These are phyloP conservation scores for Russula lepida DNA, from an alignment of 768 basidiomycete species.

Conservation along the genomic window DNA sequence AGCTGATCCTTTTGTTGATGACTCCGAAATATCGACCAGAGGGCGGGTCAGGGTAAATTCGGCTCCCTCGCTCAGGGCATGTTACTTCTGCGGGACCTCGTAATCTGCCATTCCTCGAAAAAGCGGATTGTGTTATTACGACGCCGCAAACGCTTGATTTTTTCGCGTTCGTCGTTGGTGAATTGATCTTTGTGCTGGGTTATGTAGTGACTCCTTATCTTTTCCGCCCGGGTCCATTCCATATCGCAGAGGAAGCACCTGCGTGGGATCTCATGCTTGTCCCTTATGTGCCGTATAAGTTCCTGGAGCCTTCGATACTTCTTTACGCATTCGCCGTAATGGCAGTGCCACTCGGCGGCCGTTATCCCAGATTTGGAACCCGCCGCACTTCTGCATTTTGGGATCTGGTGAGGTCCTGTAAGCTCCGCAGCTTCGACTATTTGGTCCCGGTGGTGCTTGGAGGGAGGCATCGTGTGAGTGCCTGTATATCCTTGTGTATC, in stretches of 20 bases:
- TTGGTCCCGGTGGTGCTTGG: no score
- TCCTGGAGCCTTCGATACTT: not conserved
- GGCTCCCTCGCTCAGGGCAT: no score
- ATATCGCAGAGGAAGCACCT: not conserved
- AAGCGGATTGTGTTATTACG: not conserved
- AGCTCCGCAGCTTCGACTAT: no score
- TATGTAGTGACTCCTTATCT: not conserved
- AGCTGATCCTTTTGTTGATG: no score
- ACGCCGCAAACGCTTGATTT: not conserved
- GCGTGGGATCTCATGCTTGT: not conserved
- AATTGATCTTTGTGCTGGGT: not conserved
- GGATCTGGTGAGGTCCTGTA: no score
- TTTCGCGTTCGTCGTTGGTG: not conserved
- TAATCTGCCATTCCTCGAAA: not conserved
- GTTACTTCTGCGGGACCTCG: no score
- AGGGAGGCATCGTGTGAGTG: no score
- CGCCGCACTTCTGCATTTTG: no score
- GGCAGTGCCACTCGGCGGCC: not conserved
- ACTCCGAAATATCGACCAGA: no score
- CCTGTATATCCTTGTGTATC: no score
- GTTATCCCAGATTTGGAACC: no score
- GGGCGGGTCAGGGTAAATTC: no score
- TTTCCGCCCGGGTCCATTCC: conserved; percentile 1
- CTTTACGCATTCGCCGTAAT: not conserved
- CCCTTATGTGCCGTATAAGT: not conserved